phyloP scores from a whole-genome alignment of 2,329 filamentous ascomycete genomes.

The Neofusicoccum sp. region DNA sequence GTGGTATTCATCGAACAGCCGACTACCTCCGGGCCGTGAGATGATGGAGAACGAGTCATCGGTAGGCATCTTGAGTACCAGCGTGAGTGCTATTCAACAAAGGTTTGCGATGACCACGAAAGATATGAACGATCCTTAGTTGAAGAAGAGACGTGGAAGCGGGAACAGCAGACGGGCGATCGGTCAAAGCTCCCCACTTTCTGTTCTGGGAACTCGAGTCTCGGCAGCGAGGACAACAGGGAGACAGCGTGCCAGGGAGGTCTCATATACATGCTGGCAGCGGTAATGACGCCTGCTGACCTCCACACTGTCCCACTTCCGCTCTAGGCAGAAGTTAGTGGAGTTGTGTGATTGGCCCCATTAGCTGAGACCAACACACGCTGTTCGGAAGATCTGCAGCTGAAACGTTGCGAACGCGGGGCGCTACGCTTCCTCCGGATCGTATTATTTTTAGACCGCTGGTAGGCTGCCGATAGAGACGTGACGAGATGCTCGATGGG shows the following conservation, averaged over 20 bases:
- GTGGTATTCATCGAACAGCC: constrained; percentile 41
- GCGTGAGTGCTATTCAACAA: background rate
- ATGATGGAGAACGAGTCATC: constrained; percentile 14
- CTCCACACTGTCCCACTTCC: constrained; percentile 14
- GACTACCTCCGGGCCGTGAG: background rate
- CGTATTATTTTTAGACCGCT: background rate
- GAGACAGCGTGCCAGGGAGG: background rate
- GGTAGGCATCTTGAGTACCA: background rate
- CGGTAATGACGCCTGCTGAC: background rate
- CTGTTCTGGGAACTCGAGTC: background rate
- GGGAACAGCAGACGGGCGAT: background rate
- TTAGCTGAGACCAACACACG: constrained; percentile 8
- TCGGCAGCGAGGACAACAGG: background rate
- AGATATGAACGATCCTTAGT: background rate
- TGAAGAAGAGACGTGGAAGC: background rate
- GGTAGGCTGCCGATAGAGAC: background rate
- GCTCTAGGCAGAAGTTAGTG: constrained; percentile 10
- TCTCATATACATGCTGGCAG: background rate
- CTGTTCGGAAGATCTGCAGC: constrained; percentile 5
- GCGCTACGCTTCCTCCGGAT: background rate
- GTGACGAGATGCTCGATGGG: background rate
- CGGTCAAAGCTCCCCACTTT: background rate
- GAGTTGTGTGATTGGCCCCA: background rate
- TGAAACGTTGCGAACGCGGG: background rate
- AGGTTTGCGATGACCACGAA: background rate